A percentile compares a stretch with the other conserved stretches of the same genome.
These are phyloP conservation scores for Paxillus involutus DNA, from an alignment of 768 basidiomycete genomes.

Conservation along the genomic window DNA sequence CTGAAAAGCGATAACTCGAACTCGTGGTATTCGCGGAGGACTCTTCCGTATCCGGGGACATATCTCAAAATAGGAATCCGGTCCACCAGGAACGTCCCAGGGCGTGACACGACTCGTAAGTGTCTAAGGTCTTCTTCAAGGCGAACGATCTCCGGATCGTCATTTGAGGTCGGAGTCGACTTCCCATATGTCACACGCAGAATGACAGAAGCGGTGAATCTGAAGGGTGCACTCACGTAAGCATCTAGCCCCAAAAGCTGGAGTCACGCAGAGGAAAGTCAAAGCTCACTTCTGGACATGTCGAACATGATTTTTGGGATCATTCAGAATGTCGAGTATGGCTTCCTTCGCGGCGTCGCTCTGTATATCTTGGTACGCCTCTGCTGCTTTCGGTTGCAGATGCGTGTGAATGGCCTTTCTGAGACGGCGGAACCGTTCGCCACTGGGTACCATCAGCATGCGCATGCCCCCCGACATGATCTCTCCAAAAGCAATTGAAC, in stretches of 20 bases:
- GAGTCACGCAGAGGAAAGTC: conserved; percentile 9
- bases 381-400: conserved; percentile 48
- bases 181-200: conserved; percentile 28
- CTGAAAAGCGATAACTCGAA: conserved; percentile 55
- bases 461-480: conserved; percentile 35
- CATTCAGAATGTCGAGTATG: conserved; percentile 30
- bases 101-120: conserved; percentile 29
- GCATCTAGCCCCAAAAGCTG: background rate
- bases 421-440: conserved; percentile 31
- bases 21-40: conserved; percentile 48
- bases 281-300: conserved; percentile 46
- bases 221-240: conserved; percentile 2
- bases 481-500: conserved; percentile 34
- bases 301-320: conserved; percentile 35
- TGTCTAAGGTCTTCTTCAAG: conserved; percentile 19
- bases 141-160: conserved; percentile 24
- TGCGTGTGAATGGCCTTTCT: conserved; percentile 53
- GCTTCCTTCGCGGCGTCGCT: conserved; percentile 29
- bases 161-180: conserved; percentile 10
- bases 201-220: conserved; percentile 27
- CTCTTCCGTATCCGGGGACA: conserved; percentile 58
- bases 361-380: conserved; percentile 44
- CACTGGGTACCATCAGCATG: conserved; percentile 23
- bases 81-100: conserved; percentile 37
- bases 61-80: conserved; percentile 36